A percentile compares a stretch with the other conserved stretches of the same genome.
phyloP scores from a whole-genome alignment of 768 basidiomycete species.

The Chalciporus chontae region DNA sequence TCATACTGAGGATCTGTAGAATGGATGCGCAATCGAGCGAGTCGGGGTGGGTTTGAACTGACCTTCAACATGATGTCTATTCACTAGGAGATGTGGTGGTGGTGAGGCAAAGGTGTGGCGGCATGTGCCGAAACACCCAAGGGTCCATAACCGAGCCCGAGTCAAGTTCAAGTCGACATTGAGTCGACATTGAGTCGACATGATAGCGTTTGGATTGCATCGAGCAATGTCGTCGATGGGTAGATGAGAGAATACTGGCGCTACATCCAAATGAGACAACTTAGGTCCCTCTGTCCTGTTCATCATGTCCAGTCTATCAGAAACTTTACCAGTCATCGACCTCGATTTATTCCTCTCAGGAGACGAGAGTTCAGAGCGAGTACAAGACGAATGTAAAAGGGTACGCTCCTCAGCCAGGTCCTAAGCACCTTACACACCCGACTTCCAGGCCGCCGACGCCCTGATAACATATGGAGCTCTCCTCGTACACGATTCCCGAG shows the following conservation, averaged over 20 bases:
- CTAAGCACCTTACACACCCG: not conserved
- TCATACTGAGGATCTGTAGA: slow-evolving; percentile 95
- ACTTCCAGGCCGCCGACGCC: slow-evolving; percentile 67
- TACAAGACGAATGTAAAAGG: slow-evolving; percentile 63
- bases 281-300: not conserved
- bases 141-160: no score
- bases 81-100: slow-evolving; percentile 9
- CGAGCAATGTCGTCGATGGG: no score
- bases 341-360: slow-evolving; percentile 65
- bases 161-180: no score
- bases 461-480: slow-evolving; percentile 84
- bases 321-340: slow-evolving; percentile 69
- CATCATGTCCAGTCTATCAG: slow-evolving; percentile 29
- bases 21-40: slow-evolving; percentile 5
- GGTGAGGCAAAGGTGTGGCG: slow-evolving; percentile 24
- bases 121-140: slow-evolving; percentile 26
- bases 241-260: no score
- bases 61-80: slow-evolving; percentile 43
- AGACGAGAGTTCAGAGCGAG: slow-evolving; percentile 41
- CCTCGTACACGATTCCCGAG: slow-evolving; percentile 80
- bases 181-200: no score
- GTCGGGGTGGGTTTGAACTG: not conserved
- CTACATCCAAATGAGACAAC: not conserved
- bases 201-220: no score
- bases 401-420: slow-evolving; percentile 29